Evolutionary conservation across 1,139 yeast species (phyloP), one percentile per base, ranked within the genome.

Genomic region (Sugiyamaella castrensis): DNA sequence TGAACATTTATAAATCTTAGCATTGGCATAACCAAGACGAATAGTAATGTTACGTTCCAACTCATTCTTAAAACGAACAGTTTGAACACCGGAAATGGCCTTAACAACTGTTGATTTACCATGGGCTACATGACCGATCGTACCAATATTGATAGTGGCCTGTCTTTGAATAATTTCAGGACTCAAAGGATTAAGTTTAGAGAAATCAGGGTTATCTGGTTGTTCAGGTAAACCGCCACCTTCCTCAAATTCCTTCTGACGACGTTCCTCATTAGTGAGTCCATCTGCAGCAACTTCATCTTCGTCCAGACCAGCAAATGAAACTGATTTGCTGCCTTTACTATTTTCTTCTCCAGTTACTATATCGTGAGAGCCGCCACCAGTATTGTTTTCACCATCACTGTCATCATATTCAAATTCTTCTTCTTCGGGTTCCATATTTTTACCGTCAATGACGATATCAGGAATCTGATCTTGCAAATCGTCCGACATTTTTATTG

Each of bases 121-220:
- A 76, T 94, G 99, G 52, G 98, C 98, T 63, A 94, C 99, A 71
- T 92, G 98, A 55, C 98, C 98, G 71, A 92, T 92, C 53, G 98
- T 94, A 71, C 99, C 99, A 64, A 94, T 94, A 72, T 94, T 94
- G 66, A 94, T 89, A 48, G 99, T 94, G 52, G 99, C 99, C 75
- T 94, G 99, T 77, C 98, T 87, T 70, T 88, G 89, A 72, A 92
- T 92, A 67, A 92, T 92, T 64, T 89, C 98, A 47, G 96, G 94
- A 11, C 95, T 84, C 57, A 87, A 76, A 40, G 98, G 97, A 41
- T 92, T 86, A 70, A 91, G 74, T 59, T 74, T 68, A 42, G 82
- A 59, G 62, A 89, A 85, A 65, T 91, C 96, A 48, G 95, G 95
- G 68, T 87, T 76, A 40, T 79, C 84, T 53, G 97, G 96, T 71